These are phyloP conservation scores for Gnomoniopsis smithogilvyi DNA, from an alignment of 2,329 filamentous ascomycete genomes.

Conservation along the genomic window DNA sequence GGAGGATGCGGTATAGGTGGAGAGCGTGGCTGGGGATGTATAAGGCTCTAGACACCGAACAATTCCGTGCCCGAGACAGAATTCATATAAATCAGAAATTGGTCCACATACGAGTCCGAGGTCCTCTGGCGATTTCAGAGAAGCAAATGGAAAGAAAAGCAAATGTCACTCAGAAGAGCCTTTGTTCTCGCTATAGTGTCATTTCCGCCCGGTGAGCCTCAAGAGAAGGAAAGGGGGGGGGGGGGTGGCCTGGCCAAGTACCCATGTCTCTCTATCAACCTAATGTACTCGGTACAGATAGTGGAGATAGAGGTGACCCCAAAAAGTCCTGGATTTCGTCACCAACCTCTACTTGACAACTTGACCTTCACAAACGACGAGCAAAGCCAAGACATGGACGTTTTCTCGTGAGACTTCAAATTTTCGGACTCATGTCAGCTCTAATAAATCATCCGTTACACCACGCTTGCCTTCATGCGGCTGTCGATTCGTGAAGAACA, in stretches of 20 bases:
- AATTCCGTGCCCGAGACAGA: no score
- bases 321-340: background rate
- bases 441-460: background rate
- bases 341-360: background rate
- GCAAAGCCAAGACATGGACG: background rate
- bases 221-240: no score
- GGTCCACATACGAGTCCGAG: no score
- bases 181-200: no score
- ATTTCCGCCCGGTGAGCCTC: no score
- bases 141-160: no score
- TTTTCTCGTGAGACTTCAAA: background rate
- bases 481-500: background rate
- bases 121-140: no score
- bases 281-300: background rate
- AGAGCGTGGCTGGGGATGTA: background rate
- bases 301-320: background rate
- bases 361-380: background rate
- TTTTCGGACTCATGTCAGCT: background rate
- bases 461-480: background rate
- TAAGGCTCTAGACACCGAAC: background rate
- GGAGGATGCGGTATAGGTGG: background rate
- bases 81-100: no score
- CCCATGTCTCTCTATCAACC: no score
- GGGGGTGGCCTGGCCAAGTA: no score
- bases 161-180: no score